Percentiles rank a stretch among this genome's conserved stretches.
These are phyloP conservation scores for Xylariaceae sp. DNA, from an alignment of 2,329 filamentous ascomycete species.

Conservation along the genomic window DNA sequence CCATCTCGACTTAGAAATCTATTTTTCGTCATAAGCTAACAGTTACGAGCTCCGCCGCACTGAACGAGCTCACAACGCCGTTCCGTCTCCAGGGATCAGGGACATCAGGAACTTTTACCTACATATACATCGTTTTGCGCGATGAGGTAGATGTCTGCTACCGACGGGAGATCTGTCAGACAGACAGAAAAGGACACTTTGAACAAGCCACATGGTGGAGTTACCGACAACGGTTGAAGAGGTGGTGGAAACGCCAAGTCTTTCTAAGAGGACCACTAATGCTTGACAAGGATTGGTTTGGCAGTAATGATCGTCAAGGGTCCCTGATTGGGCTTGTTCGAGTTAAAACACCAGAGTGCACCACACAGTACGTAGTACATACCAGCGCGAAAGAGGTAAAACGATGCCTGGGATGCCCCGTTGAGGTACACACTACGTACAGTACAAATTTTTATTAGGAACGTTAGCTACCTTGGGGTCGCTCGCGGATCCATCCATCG, in stretches of 20 bases:
- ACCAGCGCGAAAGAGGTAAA: constrained; percentile 3
- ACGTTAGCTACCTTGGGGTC: constrained; percentile 7
- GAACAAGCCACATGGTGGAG: neutral
- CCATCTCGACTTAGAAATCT: neutral
- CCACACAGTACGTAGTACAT: neutral
- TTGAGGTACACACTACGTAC: too few species aligned
- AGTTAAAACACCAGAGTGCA: neutral
- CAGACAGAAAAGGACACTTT: neutral
- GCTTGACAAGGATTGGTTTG: neutral
- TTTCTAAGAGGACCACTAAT: neutral
- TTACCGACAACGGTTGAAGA: neutral
- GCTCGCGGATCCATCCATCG: constrained; percentile 11
- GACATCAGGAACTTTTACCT: constrained; percentile 6
- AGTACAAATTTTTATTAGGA: too few species aligned
- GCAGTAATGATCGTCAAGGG: neutral
- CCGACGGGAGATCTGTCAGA: neutral
- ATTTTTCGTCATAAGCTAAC: constrained; percentile 14
- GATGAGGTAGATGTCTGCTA: neutral
- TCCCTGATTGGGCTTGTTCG: neutral
- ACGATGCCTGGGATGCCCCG: neutral
- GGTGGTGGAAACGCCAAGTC: neutral
- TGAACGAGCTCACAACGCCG: constrained; percentile 13
- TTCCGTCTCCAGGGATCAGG: constrained; percentile 9
- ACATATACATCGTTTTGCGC: neutral
- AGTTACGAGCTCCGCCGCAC: constrained; percentile 15